Conservation (phyloP, 129 eudicot genomes). For the Flaveria linearis region DNA sequence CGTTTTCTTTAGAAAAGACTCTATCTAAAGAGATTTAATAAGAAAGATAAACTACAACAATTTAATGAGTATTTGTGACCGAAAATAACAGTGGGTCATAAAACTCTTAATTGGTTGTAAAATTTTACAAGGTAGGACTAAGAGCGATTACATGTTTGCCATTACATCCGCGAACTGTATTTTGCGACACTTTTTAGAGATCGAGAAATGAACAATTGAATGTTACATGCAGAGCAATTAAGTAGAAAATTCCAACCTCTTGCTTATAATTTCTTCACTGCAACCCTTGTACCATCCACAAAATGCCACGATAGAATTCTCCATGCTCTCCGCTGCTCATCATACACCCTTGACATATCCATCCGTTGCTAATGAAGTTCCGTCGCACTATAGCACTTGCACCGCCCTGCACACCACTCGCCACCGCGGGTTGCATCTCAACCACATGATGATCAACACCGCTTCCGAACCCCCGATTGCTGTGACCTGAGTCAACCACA, state of each 20-base stretch:
- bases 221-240: too few relatives aligned
- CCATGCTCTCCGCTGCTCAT: slow-evolving; percentile 45
- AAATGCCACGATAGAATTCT: slow-evolving; percentile 41
- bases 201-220: too few relatives aligned
- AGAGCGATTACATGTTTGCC: too few relatives aligned
- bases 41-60: too few relatives aligned
- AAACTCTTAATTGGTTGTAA: too few relatives aligned
- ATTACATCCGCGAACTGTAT: too few relatives aligned
- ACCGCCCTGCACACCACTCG: slow-evolving; percentile 1
- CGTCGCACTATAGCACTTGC: slow-evolving; percentile 20
- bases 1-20: too few relatives aligned
- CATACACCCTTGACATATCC: slow-evolving; percentile 42
- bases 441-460: not conserved
- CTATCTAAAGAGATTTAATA: too few relatives aligned
- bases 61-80: too few relatives aligned
- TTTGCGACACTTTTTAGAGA: too few relatives aligned
- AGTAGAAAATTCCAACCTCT: slow-evolving; percentile 22
- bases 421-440: slow-evolving; percentile 9
- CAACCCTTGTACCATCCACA: slow-evolving; percentile 43
- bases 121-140: too few relatives aligned
- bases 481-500: slow-evolving; percentile 20
- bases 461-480: not conserved
- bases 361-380: slow-evolving; percentile 46
- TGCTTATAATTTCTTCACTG: slow-evolving; percentile 35
- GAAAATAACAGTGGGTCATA: too few relatives aligned